A percentile compares a stretch with the other conserved stretches of the same genome.
These are phyloP conservation scores for Sapria himalayana DNA, from an alignment of 345 rosid genomes.

Conservation along the genomic window DNA sequence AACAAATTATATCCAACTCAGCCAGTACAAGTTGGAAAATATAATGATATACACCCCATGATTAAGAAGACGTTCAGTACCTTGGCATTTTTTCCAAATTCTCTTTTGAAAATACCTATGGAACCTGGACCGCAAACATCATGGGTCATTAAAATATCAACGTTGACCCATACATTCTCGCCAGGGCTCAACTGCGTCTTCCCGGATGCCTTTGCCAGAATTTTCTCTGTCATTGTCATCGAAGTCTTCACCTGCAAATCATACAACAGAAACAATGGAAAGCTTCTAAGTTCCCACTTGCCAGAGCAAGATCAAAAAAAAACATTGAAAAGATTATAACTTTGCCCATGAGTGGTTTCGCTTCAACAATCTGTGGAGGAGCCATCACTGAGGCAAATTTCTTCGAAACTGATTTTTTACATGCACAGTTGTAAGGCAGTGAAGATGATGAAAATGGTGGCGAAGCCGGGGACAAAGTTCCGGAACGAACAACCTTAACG, in stretches of 20 bases:
- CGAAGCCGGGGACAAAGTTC: neutral
- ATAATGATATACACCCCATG: no score
- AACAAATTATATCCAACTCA: no score
- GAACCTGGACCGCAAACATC: constrained; percentile 97
- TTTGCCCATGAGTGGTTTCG: constrained; percentile 69
- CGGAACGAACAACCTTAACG: neutral
- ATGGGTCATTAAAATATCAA: constrained; percentile 88
- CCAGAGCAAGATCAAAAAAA: neutral
- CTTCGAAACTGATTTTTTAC: constrained; percentile 29
- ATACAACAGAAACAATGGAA: neutral
- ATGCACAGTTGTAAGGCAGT: constrained; percentile 22
- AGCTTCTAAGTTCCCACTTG: neutral
- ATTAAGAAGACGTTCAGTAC: no score
- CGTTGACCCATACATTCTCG: constrained; percentile 84
- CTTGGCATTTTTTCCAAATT: constrained; percentile 79
- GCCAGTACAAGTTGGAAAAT: no score
- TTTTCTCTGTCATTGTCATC: constrained; percentile 96
- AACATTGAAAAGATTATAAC: constrained; percentile 15
- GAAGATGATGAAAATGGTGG: constrained; percentile 25
- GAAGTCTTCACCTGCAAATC: constrained; percentile 60
- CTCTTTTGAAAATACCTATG: constrained; percentile 72
- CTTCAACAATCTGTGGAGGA: constrained; percentile 59
- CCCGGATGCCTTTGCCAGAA: constrained; percentile 64
- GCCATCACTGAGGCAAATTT: constrained; percentile 58
- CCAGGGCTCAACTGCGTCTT: constrained; percentile 58